Evolutionary conservation across 495 filamentous ascomycete species (phyloP).

Genomic region (Lichenothelia convexa): DNA sequence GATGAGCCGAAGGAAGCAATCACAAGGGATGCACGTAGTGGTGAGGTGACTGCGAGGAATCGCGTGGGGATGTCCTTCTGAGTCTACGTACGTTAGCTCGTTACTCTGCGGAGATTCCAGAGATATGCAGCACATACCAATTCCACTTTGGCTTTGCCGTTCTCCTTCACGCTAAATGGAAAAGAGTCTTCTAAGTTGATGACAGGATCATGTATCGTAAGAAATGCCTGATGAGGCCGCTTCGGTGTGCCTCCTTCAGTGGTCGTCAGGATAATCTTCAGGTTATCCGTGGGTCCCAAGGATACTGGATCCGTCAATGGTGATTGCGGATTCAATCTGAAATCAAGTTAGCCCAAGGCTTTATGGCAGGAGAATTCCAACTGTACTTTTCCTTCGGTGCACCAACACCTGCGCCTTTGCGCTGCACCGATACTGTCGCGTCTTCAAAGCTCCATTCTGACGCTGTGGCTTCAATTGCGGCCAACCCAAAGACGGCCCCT

Average conservation of each 20-base stretch:
- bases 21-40: constrained; percentile 59
- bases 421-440: constrained; percentile 57
- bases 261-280: constrained; percentile 67
- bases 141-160: constrained; percentile 65
- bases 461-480: too few species aligned
- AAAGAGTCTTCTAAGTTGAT: constrained; percentile 79
- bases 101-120: too few species aligned
- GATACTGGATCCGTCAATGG: constrained; percentile 44
- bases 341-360: not conserved
- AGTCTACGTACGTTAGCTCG: too few species aligned
- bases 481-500: too few species aligned
- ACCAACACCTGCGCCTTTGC: constrained; percentile 50
- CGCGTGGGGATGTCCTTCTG: constrained; percentile 81
- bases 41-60: constrained; percentile 44
- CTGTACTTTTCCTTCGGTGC: too few species aligned
- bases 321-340: constrained; percentile 44
- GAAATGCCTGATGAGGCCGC: constrained; percentile 83
- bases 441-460: constrained; percentile 74
- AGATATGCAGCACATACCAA: constrained; percentile 62
- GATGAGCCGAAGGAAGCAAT: constrained; percentile 75
- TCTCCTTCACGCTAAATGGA: constrained; percentile 68
- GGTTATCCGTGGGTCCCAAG: constrained; percentile 48
- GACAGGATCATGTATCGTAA: constrained; percentile 55
- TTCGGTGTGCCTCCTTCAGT: constrained; percentile 61
- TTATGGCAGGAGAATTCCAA: too few species aligned